Conservation (phyloP, 2,329 filamentous ascomycete species). For the Ophiostoma himal-ulmi region DNA sequence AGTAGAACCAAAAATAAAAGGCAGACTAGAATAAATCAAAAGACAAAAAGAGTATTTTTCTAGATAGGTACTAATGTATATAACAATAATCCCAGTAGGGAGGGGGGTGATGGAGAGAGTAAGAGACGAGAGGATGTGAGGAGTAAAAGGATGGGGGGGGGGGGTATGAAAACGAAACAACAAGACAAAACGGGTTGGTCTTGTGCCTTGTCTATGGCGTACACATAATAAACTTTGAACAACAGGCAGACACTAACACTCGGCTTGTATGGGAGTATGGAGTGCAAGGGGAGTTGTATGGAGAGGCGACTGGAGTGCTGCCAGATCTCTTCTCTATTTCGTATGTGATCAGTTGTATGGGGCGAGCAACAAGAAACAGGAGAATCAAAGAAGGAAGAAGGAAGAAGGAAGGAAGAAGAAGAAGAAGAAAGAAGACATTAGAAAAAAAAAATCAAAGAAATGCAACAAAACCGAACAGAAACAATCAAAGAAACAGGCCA, state of each 20-base stretch:
- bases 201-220: not conserved
- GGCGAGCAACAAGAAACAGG: not conserved
- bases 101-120: not conserved
- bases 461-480: not conserved
- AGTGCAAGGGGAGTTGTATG: not conserved
- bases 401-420: slow-evolving; percentile 14
- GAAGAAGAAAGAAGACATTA: too few species aligned
- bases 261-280: not conserved
- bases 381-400: slow-evolving; percentile 5
- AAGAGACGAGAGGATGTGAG: not conserved
- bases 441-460: slow-evolving; percentile 7
- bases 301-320: not conserved
- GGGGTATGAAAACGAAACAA: not conserved
- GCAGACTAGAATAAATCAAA: not conserved
- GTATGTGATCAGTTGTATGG: not conserved
- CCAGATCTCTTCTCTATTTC: not conserved
- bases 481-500: not conserved
- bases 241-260: not conserved
- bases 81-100: not conserved
- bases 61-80: not conserved
- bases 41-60: not conserved
- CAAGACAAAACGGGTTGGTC: not conserved
- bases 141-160: not conserved
- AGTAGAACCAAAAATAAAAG: not conserved
- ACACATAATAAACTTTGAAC: slow-evolving; percentile 1